phyloP scores from a whole-genome alignment of 371 early-diverging fungal genomes.

The Apophysomyces sp. region DNA sequence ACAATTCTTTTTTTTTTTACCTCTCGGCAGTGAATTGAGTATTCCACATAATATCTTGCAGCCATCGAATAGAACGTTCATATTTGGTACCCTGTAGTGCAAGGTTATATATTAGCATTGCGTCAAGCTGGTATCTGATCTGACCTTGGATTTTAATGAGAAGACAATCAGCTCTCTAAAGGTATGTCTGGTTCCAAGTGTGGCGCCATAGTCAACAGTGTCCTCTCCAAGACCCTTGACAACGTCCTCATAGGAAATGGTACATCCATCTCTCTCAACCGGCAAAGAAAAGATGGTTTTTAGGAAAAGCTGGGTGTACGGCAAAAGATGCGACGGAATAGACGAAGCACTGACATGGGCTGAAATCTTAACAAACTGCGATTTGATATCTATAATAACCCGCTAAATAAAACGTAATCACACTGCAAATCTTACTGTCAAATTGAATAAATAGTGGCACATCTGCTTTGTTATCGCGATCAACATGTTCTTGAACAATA shows the following conservation, averaged over 20 bases:
- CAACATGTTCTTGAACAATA: constrained; percentile 51
- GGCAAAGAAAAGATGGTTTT: constrained; percentile 62
- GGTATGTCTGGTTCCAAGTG: constrained; percentile 43
- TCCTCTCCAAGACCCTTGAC: constrained; percentile 60
- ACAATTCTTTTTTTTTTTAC: neutral
- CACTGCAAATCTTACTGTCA: constrained; percentile 47
- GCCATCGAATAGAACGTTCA: constrained; percentile 55
- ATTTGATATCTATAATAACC: constrained; percentile 50
- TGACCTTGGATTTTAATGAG: constrained; percentile 48
- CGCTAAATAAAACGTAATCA: neutral
- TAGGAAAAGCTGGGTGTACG: constrained; percentile 58
- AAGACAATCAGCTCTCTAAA: constrained; percentile 56
- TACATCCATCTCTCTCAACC: constrained; percentile 41
- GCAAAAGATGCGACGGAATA: constrained; percentile 52
- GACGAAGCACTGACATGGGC: constrained; percentile 48
- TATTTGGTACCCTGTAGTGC: constrained; percentile 42
- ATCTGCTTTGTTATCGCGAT: constrained; percentile 44
- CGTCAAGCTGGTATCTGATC: neutral
- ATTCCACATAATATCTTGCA: constrained; percentile 62
- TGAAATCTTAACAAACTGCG: constrained; percentile 56
- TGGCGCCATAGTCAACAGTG: constrained; percentile 52
- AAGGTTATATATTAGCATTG: neutral
- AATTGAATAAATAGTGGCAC: constrained; percentile 65
- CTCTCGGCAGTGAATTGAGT: constrained; percentile 61
- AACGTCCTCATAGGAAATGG: constrained; percentile 57